A percentile compares a stretch with the other conserved stretches of the same genome.
These are phyloP conservation scores for Persicaria tinctoria DNA, from an alignment of 148 eudicot species.

Conservation along the genomic window DNA sequence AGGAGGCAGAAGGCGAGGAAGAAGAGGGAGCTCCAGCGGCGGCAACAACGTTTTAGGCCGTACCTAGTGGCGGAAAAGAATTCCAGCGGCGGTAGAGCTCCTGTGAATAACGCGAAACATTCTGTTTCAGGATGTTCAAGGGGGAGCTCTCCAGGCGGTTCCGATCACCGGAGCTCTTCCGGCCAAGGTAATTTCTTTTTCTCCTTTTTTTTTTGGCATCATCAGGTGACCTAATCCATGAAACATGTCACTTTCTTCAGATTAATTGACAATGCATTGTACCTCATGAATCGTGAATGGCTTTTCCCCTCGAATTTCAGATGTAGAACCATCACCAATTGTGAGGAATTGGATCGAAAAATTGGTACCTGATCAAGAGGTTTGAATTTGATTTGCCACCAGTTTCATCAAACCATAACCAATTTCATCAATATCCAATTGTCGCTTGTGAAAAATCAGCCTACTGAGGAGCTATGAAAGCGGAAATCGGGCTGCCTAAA, in stretches of 20 bases:
- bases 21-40: slow-evolving; percentile 23
- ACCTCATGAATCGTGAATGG: not conserved
- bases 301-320: not conserved
- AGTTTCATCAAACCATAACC: not conserved
- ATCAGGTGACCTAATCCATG: not conserved
- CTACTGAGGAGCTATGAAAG: slow-evolving; percentile 55
- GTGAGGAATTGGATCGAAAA: too few relatives aligned
- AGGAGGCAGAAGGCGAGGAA: slow-evolving; percentile 36
- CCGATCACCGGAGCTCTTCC: slow-evolving; percentile 32
- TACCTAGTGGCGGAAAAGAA: not conserved
- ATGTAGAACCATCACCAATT: too few relatives aligned
- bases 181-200: slow-evolving; percentile 27
- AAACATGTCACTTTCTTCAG: not conserved
- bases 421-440: not conserved
- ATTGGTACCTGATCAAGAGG: not conserved
- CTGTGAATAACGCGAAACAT: not conserved
- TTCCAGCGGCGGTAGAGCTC: not conserved
- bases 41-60: slow-evolving; percentile 1
- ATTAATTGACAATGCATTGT: not conserved
- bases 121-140: slow-evolving; percentile 21
- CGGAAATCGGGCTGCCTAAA: slow-evolving; percentile 48
- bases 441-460: slow-evolving; percentile 25
- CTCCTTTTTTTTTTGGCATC: too few relatives aligned
- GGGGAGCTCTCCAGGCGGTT: slow-evolving; percentile 26
- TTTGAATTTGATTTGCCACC: not conserved